A percentile compares a stretch with the other conserved stretches of the same genome.
Evolutionary conservation across 1,284 basidiomycete species (phyloP).

Genomic region (Leccinum glutinopallens): DNA sequence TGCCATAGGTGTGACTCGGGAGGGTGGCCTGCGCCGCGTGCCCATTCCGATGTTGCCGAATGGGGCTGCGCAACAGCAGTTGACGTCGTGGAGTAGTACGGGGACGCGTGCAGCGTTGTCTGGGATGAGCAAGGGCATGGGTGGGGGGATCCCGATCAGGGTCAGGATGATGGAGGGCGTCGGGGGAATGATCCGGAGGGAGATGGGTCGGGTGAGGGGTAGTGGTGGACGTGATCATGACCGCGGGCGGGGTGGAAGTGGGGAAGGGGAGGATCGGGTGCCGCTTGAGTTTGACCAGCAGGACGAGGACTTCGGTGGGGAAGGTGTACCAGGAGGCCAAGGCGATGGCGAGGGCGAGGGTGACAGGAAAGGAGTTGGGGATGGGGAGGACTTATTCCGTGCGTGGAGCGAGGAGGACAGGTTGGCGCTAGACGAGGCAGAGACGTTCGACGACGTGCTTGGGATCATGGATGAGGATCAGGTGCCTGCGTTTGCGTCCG

Average conservation of each 20-base stretch:
- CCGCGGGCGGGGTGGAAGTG: neutral
- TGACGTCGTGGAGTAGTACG: slow-evolving; percentile 20
- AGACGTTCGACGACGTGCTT: slow-evolving; percentile 64
- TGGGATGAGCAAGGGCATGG: slow-evolving; percentile 18
- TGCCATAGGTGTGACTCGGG: slow-evolving; percentile 36
- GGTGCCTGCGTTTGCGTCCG: slow-evolving; percentile 17
- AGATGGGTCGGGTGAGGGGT: slow-evolving; percentile 49
- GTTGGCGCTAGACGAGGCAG: slow-evolving; percentile 62
- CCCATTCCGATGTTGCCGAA: slow-evolving; percentile 79
- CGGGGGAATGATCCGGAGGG: slow-evolving; percentile 58
- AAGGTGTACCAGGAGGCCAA: slow-evolving; percentile 3
- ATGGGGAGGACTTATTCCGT: slow-evolving; percentile 43
- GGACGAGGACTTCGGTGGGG: slow-evolving; percentile 58
- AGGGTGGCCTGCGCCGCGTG: slow-evolving; percentile 31
- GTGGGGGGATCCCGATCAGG: slow-evolving; percentile 42
- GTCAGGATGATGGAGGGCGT: slow-evolving; percentile 62
- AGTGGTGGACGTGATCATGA: neutral
- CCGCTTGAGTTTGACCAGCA: slow-evolving; percentile 74
- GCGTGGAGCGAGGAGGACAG: slow-evolving; percentile 52
- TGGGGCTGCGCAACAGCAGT: slow-evolving; percentile 30
- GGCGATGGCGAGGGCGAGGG: slow-evolving; percentile 27
- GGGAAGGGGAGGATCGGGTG: slow-evolving; percentile 33
- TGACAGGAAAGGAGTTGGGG: slow-evolving; percentile 15
- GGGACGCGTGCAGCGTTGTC: slow-evolving; percentile 26
- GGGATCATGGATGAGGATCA: slow-evolving; percentile 68